These are phyloP conservation scores for Grigorovia yakushimaensis DNA, from an alignment of 805 yeast species.

Conservation along the genomic window DNA sequence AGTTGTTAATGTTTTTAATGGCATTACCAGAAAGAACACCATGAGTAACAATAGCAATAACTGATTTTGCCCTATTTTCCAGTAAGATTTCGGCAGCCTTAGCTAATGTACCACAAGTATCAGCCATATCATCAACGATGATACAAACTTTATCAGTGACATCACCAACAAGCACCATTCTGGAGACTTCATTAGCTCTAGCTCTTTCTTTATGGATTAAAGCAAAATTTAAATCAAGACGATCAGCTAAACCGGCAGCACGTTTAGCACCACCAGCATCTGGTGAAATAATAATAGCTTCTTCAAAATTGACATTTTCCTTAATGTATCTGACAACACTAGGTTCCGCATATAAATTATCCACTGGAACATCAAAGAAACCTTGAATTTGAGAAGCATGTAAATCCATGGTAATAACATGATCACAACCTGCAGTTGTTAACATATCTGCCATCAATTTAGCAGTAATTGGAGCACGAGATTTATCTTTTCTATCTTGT, in stretches of 20 bases:
- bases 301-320: constrained; percentile 46
- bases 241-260: constrained; percentile 78
- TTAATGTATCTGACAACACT: constrained; percentile 65
- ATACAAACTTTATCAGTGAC: constrained; percentile 67
- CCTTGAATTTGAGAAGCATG: constrained; percentile 90
- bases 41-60: constrained; percentile 75
- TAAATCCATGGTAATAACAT: constrained; percentile 77
- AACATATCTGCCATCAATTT: constrained; percentile 75
- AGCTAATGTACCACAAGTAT: constrained; percentile 77
- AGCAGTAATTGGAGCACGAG: constrained; percentile 80
- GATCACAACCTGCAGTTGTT: constrained; percentile 78
- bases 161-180: constrained; percentile 82
- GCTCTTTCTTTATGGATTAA: constrained; percentile 80
- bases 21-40: constrained; percentile 74
- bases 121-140: constrained; percentile 84
- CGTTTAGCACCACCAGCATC: constrained; percentile 90
- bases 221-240: constrained; percentile 70
- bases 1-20: constrained; percentile 56
- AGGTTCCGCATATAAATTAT: constrained; percentile 78
- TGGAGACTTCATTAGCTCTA: constrained; percentile 70
- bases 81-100: constrained; percentile 72
- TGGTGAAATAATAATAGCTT: constrained; percentile 73
- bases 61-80: constrained; percentile 59
- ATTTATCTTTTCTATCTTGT: constrained; percentile 78
- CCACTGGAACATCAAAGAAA: constrained; percentile 74